phyloP scores from a whole-genome alignment of 2,329 filamentous ascomycete species.

The Sclerotinia sclerotiorum region DNA sequence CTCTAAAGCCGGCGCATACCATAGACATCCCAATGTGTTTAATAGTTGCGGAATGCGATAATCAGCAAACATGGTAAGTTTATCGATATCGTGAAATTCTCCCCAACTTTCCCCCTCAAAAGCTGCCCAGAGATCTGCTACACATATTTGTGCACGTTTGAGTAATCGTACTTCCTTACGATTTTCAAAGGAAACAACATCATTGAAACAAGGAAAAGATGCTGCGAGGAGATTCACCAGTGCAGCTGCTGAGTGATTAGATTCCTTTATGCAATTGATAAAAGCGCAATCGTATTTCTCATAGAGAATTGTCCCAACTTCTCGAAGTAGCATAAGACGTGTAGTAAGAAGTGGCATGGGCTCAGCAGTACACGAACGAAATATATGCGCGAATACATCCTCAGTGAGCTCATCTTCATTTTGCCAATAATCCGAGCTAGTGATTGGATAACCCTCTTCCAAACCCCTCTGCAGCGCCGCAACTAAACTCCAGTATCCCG shows the following conservation, averaged over 20 bases:
- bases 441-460: slow-evolving; percentile 85
- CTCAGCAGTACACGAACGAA: slow-evolving; percentile 82
- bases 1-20: slow-evolving; percentile 79
- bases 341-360: slow-evolving; percentile 81
- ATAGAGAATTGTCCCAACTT: slow-evolving; percentile 78
- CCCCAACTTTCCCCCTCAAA: slow-evolving; percentile 82
- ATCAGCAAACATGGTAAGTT: slow-evolving; percentile 98
- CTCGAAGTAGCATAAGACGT: slow-evolving; percentile 74
- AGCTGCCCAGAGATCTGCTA: slow-evolving; percentile 95
- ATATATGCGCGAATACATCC: slow-evolving; percentile 71
- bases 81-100: slow-evolving; percentile 84
- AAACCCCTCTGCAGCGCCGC: slow-evolving; percentile 82
- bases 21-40: slow-evolving; percentile 75
- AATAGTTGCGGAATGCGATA: slow-evolving; percentile 96
- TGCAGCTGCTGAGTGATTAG: slow-evolving; percentile 74
- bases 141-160: slow-evolving; percentile 93
- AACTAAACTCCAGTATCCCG: slow-evolving; percentile 92
- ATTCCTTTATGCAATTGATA: slow-evolving; percentile 68
- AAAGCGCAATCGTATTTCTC: slow-evolving; percentile 78
- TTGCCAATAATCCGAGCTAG: slow-evolving; percentile 82
- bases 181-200: slow-evolving; percentile 74
- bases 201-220: slow-evolving; percentile 82
- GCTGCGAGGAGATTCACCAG: slow-evolving; percentile 83
- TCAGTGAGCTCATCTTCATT: slow-evolving; percentile 74
- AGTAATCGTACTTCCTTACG: slow-evolving; percentile 74